phyloP scores from a whole-genome alignment of 768 basidiomycete genomes.

The Leccinum obscurum region DNA sequence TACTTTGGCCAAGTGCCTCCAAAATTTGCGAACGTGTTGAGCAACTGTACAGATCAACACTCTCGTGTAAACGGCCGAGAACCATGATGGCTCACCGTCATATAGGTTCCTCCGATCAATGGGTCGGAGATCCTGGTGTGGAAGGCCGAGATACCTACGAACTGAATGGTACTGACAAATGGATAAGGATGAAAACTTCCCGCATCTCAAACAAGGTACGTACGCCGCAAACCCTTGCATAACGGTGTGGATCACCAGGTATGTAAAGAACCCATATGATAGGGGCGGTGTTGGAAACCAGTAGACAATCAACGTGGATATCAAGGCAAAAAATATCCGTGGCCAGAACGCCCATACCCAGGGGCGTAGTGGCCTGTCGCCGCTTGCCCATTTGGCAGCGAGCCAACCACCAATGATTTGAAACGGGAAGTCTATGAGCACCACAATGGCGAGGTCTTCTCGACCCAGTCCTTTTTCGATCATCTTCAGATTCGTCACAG shows the following conservation, averaged over 20 bases:
- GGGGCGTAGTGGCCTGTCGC: constrained; percentile 74
- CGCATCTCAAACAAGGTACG: constrained; percentile 29
- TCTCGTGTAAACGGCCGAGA: constrained; percentile 3
- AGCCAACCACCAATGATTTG: constrained; percentile 95
- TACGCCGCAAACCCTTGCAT: constrained; percentile 83
- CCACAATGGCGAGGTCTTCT: constrained; percentile 94
- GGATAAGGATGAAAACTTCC: constrained; percentile 6
- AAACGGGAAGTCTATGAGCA: constrained; percentile 96
- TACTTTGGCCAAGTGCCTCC: constrained; percentile 98
- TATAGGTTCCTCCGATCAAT: constrained; percentile 96
- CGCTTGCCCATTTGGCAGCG: constrained; percentile 87
- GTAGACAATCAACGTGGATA: constrained; percentile 77
- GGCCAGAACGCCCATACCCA: constrained; percentile 95
- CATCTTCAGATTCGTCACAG: constrained; percentile 87
- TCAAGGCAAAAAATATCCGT: constrained; percentile 67
- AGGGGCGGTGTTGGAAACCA: constrained; percentile 82
- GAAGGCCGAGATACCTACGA: constrained; percentile 98
- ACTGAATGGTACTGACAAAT: constrained; percentile 84
- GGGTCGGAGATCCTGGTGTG: constrained; percentile 97
- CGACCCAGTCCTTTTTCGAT: constrained; percentile 95
- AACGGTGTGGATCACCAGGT: constrained; percentile 81
- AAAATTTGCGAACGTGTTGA: constrained; percentile 95
- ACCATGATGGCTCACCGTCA: constrained; percentile 71
- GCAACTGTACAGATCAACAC: constrained; percentile 50
- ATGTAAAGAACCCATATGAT: constrained; percentile 71